Percentiles rank a stretch among this genome's conserved stretches.
These are phyloP conservation scores for Arabidopsis hybrid DNA, from an alignment of 441 rosid genomes.

Conservation along the genomic window DNA sequence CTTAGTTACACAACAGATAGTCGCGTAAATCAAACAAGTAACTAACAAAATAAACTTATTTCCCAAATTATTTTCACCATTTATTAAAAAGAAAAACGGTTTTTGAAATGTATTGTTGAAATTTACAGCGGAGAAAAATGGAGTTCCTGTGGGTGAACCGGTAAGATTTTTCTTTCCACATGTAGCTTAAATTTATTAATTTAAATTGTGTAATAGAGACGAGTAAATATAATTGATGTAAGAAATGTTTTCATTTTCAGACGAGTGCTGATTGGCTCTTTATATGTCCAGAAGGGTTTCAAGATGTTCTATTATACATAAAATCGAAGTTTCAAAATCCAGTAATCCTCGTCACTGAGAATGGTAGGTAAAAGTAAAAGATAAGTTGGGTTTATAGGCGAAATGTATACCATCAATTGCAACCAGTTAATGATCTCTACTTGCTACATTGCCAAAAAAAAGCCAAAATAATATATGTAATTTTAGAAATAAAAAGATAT, in stretches of 20 bases:
- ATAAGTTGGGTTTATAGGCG: not conserved
- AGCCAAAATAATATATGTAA: too few relatives aligned
- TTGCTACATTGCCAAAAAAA: too few relatives aligned
- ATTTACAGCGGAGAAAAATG: conserved; percentile 43
- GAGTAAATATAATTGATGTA: not conserved
- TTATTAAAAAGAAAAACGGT: not conserved
- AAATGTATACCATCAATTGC: not conserved
- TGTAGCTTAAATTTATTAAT: not conserved
- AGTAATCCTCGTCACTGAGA: conserved; percentile 47
- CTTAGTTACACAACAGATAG: conserved; percentile 38
- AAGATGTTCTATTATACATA: conserved; percentile 40
- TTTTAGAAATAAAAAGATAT: too few relatives aligned
- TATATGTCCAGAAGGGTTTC: conserved; percentile 45
- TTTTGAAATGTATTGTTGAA: not conserved
- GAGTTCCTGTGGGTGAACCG: conserved; percentile 45
- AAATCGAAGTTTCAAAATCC: conserved; percentile 40
- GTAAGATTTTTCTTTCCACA: conserved; percentile 28
- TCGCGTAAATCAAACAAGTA: conserved; percentile 31
- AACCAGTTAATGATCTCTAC: too few relatives aligned
- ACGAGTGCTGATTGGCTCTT: conserved; percentile 43
- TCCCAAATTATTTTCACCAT: not conserved
- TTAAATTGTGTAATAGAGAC: not conserved
- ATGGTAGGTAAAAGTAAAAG: conserved; percentile 36
- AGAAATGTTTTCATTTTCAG: conserved; percentile 33
- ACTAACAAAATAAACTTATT: not conserved